Evolutionary conservation across 257 asterid genomes (phyloP), one percentile per base, ranked within the genome.

Genomic region (Solanum gracilifrons): DNA sequence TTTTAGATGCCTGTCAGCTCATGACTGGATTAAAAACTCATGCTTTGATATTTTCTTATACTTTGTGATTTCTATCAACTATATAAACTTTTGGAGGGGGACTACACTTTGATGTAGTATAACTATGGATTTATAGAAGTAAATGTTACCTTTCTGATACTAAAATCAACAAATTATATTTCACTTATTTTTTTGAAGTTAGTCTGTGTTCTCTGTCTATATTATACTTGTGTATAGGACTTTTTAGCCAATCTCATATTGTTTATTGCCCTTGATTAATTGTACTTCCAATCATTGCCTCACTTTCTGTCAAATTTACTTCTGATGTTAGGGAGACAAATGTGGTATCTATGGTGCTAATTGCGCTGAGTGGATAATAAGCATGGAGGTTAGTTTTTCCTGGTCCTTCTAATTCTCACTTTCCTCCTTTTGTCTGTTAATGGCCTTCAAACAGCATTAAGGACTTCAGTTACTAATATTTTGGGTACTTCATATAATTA

Each of bases 321-420:
- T 51, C 75, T 89, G 79, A 51, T 92, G n/a, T 29, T 89, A 97
- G 99, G 98, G 97, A 88, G 98, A 91, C 69, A 94, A 96, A 36
- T 97, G 99, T 88, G 99, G 99, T 89, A 96, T 97, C 74, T 97
- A 93, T 92, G 99, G 99, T 36, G 96, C 95, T 88, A 97, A 97
- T 89, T 92, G 91, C 71, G 58, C 99, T 68, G 96, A 97, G 94
- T 97, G 99, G 99, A 91, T 97, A 90, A 94, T 97, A 88, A 95
- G 98, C 90, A 97, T 96, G 99, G 94, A 97, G 99, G 99, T 96
- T 90, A 36, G 25, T 46, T 13, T 60, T 83, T 68, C n/a, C 60
- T 55, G 11, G 15, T 43, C 75, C 64, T 37, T 84, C 46, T 60
- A 33, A 74, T 48, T 18, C 84, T 64, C 85, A 20, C 21, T 13